Evolutionary conservation across 2,329 filamentous ascomycete genomes (phyloP), one percentile per base, ranked within the genome.

Genomic region (Trichoderma atrobrunneum): DNA sequence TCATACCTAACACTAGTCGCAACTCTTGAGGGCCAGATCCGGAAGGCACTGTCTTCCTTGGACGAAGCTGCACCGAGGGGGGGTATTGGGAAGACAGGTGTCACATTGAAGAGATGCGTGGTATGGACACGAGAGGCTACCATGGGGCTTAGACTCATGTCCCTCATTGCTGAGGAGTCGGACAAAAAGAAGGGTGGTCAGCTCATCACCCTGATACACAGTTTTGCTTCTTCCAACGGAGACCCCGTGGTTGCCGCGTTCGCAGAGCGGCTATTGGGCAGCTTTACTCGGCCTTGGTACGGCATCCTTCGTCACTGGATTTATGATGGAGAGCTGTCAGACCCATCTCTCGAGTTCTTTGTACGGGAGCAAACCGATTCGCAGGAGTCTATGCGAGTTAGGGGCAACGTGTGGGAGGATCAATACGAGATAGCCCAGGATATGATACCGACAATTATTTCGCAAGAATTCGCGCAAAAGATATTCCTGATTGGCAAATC

Each of bases 81-180:
- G 59, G 91, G 92, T 2, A 90, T 97, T 68, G 92, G 93, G 7
- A 96, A 95, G 77, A 91, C 93, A 1, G 94, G 95, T 2, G 95
- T 99, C 16, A 99, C 96, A 0, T 84, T 99, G 65, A 98, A 98
- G 81, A 88, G 96, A 79, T 98, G 95, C 77, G 92, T 99, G 3
- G 92, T 99, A 28, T 99, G 97, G 97, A 98, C 95, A 10, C 90
- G 95, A 76, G 97, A 99, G 81, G 94, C 96, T 7, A 99, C 96
- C 1, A 97, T 98, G 91, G 96, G 95, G 0, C 83, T 99, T 76
- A 90, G 96, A 18, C 85, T 99, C 70, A 95, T 99, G 92, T 97
- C 93, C 77, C 82, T 97, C 72, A 97, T 99, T 78, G 94, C 97
- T 0, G 95, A 98, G 79, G 93, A 97, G 79, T 94, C 95, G 1